Base-by-base conservation (phyloP, 441 rosid genomes). In the California macrophylla region DNA sequence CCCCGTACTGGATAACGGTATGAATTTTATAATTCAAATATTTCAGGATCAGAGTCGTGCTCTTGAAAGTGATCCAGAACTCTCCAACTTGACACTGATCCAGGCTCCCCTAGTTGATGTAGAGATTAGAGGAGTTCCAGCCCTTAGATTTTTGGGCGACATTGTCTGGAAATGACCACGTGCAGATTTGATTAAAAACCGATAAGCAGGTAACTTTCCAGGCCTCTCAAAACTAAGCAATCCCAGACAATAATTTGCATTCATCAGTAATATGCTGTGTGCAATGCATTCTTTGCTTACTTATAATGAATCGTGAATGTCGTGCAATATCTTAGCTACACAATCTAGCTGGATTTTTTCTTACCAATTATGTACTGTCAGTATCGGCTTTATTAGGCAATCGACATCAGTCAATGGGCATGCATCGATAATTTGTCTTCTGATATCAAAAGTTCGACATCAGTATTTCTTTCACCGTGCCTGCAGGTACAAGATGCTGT, bases 81-180 rank as follows among this genome's bases (percentile, higher is more conserved):
- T 93, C 73, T 80, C 91, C 3, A 79, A 78, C 67, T 83, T 93
- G 84, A 78, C 79, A 69, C 36, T 91, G 70, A 85, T 91, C 78
- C 76, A 87, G 77, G 93, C 93, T 54, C 98, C 96, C 20, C 73
- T 93, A 60, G 96, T 93, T 15, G 98, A 93, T 71, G 86, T 88
- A 68, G 98, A 93, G 87, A 93, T 93, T 74, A 86, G 97, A 83
- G 98, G 98, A 36, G 96, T 91, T 36, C 97, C 97, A 13, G 98
- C 97, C 45, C 93, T 93, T 66, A 84, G 80, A 72, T 91, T 93
- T 73, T 50, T 93, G 79, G 96, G 98, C 2, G 92, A 93, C 75
- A 89, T 88, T 20, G 66, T 93, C 54, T 93, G 98, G 98, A 93
- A 87, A 85, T 93, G 81, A 88, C 52, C 30, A 29, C 74, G 12